Percentiles rank a stretch among this genome's conserved stretches.
Conservation (phyloP, 176 grass and related monocot genomes). For the Zoysia japonica region DNA sequence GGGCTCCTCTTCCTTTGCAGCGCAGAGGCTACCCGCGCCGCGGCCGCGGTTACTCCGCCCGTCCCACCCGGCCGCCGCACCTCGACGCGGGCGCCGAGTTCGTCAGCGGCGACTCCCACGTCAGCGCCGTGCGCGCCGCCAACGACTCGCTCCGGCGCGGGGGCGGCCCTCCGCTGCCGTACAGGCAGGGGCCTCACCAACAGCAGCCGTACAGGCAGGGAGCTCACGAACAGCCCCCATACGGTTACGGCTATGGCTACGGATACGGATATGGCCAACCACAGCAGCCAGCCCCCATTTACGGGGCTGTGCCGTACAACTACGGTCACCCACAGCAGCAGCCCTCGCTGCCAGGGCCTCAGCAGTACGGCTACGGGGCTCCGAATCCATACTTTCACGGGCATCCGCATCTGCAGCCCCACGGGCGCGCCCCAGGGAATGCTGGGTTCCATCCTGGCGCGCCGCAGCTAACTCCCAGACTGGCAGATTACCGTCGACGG, state of each 20-base stretch:
- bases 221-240: slow-evolving; percentile 12
- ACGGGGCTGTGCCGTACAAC: slow-evolving; percentile 44
- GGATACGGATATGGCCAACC: slow-evolving; percentile 26
- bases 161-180: slow-evolving; percentile 22
- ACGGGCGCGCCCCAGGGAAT: slow-evolving; percentile 19
- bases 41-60: slow-evolving; percentile 26
- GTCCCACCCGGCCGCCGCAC: slow-evolving; percentile 17
- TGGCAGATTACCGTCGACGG: slow-evolving; percentile 58
- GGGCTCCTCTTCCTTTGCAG: slow-evolving; percentile 30
- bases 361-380: slow-evolving; percentile 28
- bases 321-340: slow-evolving; percentile 42
- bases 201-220: slow-evolving; percentile 21
- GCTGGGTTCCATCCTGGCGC: slow-evolving; percentile 34
- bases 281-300: slow-evolving; percentile 10
- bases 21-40: slow-evolving; percentile 34
- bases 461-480: slow-evolving; percentile 27
- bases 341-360: slow-evolving; percentile 28
- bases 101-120: slow-evolving; percentile 50
- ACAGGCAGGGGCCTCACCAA: slow-evolving; percentile 18
- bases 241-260: slow-evolving; percentile 34
- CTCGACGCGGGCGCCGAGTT: slow-evolving; percentile 16
- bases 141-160: slow-evolving; percentile 45
- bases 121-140: slow-evolving; percentile 33
- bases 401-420: slow-evolving; percentile 29
- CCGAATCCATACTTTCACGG: slow-evolving; percentile 31